Percentiles rank a stretch among this genome's conserved stretches.
Evolutionary conservation across 495 filamentous ascomycete species (phyloP).

Genomic region (Talaromyces proteolyticus): DNA sequence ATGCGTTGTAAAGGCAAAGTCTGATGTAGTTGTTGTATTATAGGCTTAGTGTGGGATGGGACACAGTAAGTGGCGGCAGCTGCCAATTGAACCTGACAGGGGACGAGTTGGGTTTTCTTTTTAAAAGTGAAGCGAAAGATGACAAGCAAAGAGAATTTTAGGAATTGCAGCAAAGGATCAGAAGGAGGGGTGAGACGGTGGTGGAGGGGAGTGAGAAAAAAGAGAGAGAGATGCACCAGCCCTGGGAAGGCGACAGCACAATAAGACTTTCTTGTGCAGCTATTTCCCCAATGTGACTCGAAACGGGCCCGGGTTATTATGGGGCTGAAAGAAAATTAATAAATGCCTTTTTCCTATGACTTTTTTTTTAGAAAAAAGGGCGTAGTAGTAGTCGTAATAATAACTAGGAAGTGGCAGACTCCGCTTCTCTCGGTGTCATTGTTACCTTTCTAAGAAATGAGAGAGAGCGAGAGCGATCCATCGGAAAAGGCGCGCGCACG

Average conservation of each 20-base stretch:
- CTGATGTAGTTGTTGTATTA: neutral
- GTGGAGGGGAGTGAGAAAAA: neutral
- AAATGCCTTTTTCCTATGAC: neutral
- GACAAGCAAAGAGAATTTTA: neutral
- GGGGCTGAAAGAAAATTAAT: neutral
- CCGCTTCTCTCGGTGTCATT: neutral
- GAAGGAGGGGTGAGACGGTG: neutral
- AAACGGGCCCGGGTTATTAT: neutral
- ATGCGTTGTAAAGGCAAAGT: neutral
- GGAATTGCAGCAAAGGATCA: neutral
- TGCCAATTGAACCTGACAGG: neutral
- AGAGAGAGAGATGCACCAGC: neutral
- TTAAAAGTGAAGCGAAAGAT: neutral
- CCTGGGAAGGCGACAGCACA: neutral
- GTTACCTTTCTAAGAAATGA: neutral
- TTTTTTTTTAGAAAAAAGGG: conserved; percentile 9
- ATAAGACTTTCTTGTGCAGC: neutral
- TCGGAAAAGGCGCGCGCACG: neutral
- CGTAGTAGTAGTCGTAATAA: neutral
- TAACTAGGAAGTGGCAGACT: neutral
- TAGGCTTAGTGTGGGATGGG: neutral
- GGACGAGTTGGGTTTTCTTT: neutral
- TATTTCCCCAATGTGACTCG: neutral
- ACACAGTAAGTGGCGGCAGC: neutral
- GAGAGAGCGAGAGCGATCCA: neutral